Base-by-base conservation (phyloP, 305 asterid species). In the Euphrasia arctica region DNA sequence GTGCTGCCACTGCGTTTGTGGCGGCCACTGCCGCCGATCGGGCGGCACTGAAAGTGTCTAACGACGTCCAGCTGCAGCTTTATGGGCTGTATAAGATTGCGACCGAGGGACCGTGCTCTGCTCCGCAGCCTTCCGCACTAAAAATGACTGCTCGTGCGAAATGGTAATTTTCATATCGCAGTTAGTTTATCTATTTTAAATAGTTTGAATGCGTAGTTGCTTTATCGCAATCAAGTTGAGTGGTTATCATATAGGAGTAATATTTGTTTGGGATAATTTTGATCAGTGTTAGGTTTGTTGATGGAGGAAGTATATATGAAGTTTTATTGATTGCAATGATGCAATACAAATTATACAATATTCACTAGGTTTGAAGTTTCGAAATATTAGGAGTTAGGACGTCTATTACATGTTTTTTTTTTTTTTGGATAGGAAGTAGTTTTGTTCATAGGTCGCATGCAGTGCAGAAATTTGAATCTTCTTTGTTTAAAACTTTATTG, bases 1-100 rank as follows among this genome's bases (percentile, higher is more conserved):
- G 97, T 78, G 99, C 99, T 15, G 99, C 99, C 29, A 88, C 98
- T n/a, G 91, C 95, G 3, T 94, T 94, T 49, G 97, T 94, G 64
- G 97, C 97, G 2, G 94, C 98, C 42, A 91, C 95, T 12, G 97
- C 97, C 1, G 98, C 88, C 1, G 97, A 84, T 75, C 77, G 89
- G 73, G 71, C 81, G 3, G 69, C 85, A 7, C 12, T 47, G 63
- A 94, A 88, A 76, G 99, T 87, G 13, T 81, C 96, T 2, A 91
- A 73, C 59, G 96, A 91, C 13, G 75, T 91, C 73, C 99, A 94
- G 85, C 74, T 94, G 86, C 95, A 83, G 86, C 90, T 94, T 12
- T 94, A 94, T 54, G 96, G 86, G 9, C 65, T 83, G 70, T 94
- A 94, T 70, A 94, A 94, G 87, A 94, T 94, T 67, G 99, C 99